Evolutionary conservation across 148 eudicot genomes (phyloP).

Genomic region (Agrostemma githago): DNA sequence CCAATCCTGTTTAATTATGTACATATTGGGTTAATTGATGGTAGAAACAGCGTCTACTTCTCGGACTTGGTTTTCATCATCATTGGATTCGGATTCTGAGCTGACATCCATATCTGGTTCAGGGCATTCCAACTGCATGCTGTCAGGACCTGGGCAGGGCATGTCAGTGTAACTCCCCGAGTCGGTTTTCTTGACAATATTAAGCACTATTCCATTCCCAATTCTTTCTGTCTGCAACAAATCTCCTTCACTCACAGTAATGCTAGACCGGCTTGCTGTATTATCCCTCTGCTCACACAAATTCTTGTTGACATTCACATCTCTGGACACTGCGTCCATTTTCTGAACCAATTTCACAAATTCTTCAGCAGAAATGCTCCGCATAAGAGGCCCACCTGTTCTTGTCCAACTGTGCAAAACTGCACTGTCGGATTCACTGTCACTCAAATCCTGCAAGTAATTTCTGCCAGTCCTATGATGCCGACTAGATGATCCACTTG

Average conservation of each 20-base stretch:
- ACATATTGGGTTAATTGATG: neutral
- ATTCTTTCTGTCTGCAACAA: slow-evolving; percentile 70
- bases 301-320: neutral
- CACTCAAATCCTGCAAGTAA: slow-evolving; percentile 57
- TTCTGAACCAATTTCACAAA: slow-evolving; percentile 71
- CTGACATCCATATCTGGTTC: slow-evolving; percentile 58
- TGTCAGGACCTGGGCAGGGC: slow-evolving; percentile 50
- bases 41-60: slow-evolving; percentile 15
- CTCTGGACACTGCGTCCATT: slow-evolving; percentile 30
- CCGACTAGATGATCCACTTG: slow-evolving; percentile 28
- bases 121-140: slow-evolving; percentile 57
- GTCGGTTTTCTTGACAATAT: slow-evolving; percentile 67
- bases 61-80: slow-evolving; percentile 18
- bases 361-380: slow-evolving; percentile 71
- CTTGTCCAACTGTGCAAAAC: slow-evolving; percentile 79
- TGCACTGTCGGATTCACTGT: slow-evolving; percentile 66
- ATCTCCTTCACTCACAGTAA: slow-evolving; percentile 71
- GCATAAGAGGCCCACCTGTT: slow-evolving; percentile 94
- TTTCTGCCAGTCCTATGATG: slow-evolving; percentile 33
- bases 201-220: slow-evolving; percentile 65
- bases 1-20: too few species aligned
- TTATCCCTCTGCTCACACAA: slow-evolving; percentile 38
- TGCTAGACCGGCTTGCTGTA: slow-evolving; percentile 34
- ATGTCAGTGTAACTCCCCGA: slow-evolving; percentile 33
- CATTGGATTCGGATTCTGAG: slow-evolving; percentile 65